Evolutionary conservation across 345 rosid species (phyloP).

Genomic region (Crucihimalaya himalaica): DNA sequence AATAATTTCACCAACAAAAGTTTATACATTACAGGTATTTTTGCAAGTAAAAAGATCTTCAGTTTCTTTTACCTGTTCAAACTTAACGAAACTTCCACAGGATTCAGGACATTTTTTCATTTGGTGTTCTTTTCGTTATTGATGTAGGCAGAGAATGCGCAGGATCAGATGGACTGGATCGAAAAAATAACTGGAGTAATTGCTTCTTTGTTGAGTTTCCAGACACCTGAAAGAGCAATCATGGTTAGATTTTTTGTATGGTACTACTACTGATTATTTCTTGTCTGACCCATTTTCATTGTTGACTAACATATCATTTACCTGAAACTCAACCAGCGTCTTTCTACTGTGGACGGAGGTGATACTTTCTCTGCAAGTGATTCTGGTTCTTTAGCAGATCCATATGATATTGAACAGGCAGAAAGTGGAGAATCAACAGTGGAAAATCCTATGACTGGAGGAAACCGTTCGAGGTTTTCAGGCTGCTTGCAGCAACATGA

Average conservation of each 20-base stretch:
- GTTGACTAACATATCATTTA: slow-evolving; percentile 14
- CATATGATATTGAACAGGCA: slow-evolving; percentile 48
- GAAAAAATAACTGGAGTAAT: slow-evolving; percentile 82
- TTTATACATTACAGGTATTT: slow-evolving; percentile 71
- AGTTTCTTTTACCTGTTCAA: neutral
- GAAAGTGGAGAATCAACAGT: slow-evolving; percentile 43
- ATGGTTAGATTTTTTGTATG: slow-evolving; percentile 24
- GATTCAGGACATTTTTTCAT: neutral
- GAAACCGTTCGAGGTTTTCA: slow-evolving; percentile 46
- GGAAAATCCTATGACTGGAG: slow-evolving; percentile 46
- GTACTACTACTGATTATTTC: slow-evolving; percentile 18
- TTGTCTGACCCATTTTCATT: neutral
- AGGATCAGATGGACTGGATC: slow-evolving; percentile 85
- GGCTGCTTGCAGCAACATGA: slow-evolving; percentile 53
- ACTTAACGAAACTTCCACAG: neutral
- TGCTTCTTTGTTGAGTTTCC: slow-evolving; percentile 64
- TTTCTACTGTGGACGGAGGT: slow-evolving; percentile 47
- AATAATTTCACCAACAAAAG: slow-evolving; percentile 63
- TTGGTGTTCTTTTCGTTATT: slow-evolving; percentile 8
- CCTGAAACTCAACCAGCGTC: slow-evolving; percentile 48
- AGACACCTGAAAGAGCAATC: slow-evolving; percentile 61
- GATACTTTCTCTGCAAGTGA: slow-evolving; percentile 53
- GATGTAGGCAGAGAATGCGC: slow-evolving; percentile 80
- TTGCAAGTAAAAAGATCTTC: neutral
- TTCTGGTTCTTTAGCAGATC: slow-evolving; percentile 48